Percentiles rank a stretch among this genome's conserved stretches.
Evolutionary conservation across 2,329 filamentous ascomycete genomes (phyloP).

Genomic region (Ceratocystiopsis minuta): DNA sequence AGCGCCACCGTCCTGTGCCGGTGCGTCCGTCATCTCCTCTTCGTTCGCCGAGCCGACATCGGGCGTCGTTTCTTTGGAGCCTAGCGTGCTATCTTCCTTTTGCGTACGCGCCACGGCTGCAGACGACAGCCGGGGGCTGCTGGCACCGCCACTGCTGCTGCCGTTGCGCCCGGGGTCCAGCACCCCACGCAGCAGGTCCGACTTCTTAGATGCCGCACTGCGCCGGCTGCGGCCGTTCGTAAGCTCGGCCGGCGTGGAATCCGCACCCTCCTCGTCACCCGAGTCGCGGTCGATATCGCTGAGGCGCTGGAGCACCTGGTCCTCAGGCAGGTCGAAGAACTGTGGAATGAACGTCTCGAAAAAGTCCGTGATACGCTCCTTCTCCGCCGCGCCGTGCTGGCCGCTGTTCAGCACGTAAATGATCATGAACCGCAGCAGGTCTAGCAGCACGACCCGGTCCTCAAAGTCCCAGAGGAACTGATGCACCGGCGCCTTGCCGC

Average conservation of each 20-base stretch:
- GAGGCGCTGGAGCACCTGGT: slow-evolving; percentile 47
- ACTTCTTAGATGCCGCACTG: slow-evolving; percentile 46
- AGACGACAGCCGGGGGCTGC: not conserved
- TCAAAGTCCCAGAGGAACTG: slow-evolving; percentile 63
- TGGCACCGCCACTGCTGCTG: not conserved
- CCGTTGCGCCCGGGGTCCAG: slow-evolving; percentile 57
- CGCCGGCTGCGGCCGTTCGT: slow-evolving; percentile 47
- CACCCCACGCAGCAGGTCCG: slow-evolving; percentile 68
- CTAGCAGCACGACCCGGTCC: slow-evolving; percentile 49
- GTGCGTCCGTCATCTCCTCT: slow-evolving; percentile 50
- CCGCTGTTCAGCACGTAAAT: slow-evolving; percentile 49
- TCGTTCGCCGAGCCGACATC: slow-evolving; percentile 63
- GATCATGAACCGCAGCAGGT: slow-evolving; percentile 44
- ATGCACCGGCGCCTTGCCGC: slow-evolving; percentile 42
- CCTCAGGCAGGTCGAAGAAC: slow-evolving; percentile 60
- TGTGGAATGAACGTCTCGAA: slow-evolving; percentile 57
- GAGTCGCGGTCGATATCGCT: slow-evolving; percentile 52
- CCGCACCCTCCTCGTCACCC: slow-evolving; percentile 62
- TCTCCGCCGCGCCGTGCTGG: slow-evolving; percentile 53
- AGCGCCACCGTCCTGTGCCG: slow-evolving; percentile 18
- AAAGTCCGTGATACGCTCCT: slow-evolving; percentile 56
- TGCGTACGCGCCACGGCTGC: slow-evolving; percentile 32
- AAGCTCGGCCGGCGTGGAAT: slow-evolving; percentile 51
- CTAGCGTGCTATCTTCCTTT: slow-evolving; percentile 62
- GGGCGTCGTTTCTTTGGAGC: slow-evolving; percentile 77